These are phyloP conservation scores for Perkinsus olseni DNA, from an alignment of 169 alveolate species.

Conservation along the genomic window DNA sequence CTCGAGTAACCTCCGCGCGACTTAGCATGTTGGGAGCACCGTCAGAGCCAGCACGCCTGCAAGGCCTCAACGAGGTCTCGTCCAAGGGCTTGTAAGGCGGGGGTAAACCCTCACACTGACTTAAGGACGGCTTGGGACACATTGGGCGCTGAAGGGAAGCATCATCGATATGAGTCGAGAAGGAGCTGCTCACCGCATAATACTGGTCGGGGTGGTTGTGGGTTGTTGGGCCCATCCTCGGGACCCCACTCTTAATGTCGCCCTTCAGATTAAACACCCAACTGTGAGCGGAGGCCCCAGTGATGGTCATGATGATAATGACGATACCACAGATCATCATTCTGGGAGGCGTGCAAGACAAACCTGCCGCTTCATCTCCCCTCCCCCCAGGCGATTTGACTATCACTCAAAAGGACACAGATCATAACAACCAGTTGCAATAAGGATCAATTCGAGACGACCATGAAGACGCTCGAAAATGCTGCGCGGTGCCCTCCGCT, in stretches of 20 bases:
- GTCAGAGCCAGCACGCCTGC: background rate
- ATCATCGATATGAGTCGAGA: too few species aligned
- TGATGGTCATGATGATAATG: background rate
- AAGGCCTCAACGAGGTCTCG: background rate
- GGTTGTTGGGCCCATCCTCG: background rate
- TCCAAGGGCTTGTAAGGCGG: background rate
- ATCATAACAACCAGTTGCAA: too few species aligned
- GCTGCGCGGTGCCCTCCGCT: too few species aligned
- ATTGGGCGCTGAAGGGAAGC: background rate
- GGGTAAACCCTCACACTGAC: background rate
- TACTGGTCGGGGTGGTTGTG: background rate
- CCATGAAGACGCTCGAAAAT: too few species aligned
- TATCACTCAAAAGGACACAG: too few species aligned
- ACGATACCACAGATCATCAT: background rate
- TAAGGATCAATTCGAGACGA: too few species aligned
- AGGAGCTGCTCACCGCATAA: background rate
- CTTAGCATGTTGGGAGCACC: background rate
- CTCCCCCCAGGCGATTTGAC: too few species aligned
- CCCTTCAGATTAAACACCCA: background rate
- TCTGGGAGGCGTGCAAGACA: too few species aligned
- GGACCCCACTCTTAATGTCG: background rate
- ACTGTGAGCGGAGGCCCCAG: background rate
- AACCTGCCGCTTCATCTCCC: too few species aligned
- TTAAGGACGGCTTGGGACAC: background rate
- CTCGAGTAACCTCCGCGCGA: background rate